A percentile compares a stretch with the other conserved stretches of the same genome.
Evolutionary conservation across 2,329 filamentous ascomycete genomes (phyloP).

Genomic region (Apiospora aurea): DNA sequence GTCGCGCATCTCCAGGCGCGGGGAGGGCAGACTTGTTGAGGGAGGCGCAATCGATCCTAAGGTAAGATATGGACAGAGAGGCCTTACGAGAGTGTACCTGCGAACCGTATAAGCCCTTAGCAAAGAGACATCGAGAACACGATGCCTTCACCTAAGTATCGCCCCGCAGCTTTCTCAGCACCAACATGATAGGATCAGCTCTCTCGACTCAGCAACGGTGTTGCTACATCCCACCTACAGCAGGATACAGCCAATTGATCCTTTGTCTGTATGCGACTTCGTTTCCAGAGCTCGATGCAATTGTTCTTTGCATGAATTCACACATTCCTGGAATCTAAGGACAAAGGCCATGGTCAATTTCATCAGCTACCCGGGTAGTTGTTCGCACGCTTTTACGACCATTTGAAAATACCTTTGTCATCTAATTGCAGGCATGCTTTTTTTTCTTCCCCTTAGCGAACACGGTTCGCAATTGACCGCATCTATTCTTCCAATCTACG

Average conservation of each 20-base stretch:
- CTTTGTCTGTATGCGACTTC: slow-evolving; percentile 2
- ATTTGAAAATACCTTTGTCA: not conserved
- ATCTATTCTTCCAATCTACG: not conserved
- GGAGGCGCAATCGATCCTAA: no score
- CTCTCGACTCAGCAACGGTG: not conserved
- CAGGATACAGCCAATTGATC: not conserved
- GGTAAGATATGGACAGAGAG: not conserved
- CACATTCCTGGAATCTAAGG: not conserved
- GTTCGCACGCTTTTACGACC: not conserved
- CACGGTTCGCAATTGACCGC: not conserved
- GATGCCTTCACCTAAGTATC: not conserved
- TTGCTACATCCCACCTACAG: not conserved
- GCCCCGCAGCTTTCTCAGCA: not conserved
- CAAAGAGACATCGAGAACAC: not conserved
- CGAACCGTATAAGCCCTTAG: not conserved
- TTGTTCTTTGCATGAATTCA: not conserved
- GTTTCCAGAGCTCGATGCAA: not conserved
- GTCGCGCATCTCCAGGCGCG: not conserved
- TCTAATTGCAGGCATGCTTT: not conserved
- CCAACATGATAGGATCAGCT: not conserved
- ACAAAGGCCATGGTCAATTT: not conserved
- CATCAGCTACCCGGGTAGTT: not conserved
- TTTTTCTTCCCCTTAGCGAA: no score
- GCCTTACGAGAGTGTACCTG: no score
- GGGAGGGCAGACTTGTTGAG: not conserved